A percentile compares a stretch with the other conserved stretches of the same genome.
phyloP scores from a whole-genome alignment of 2,329 filamentous ascomycete genomes.

The Huntiella bhutanensis region DNA sequence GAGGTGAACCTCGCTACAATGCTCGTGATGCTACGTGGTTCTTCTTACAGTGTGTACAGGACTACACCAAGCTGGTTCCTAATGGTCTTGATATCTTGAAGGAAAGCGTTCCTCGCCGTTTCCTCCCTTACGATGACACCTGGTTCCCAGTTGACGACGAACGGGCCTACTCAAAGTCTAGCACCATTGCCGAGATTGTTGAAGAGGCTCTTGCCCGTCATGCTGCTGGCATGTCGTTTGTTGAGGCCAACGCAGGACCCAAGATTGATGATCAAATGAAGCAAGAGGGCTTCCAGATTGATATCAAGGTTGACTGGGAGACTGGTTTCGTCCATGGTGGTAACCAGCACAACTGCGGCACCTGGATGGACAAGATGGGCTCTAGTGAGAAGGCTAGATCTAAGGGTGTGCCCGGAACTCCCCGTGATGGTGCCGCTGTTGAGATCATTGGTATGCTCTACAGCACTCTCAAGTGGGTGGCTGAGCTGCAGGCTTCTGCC shows the following conservation, averaged over 20 bases:
- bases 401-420: constrained; percentile 90
- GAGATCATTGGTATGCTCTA: constrained; percentile 91
- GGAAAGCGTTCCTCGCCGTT: constrained; percentile 62
- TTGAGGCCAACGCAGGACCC: constrained; percentile 83
- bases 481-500: constrained; percentile 44
- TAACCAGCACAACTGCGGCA: constrained; percentile 87
- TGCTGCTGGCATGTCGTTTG: constrained; percentile 75
- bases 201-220: constrained; percentile 89
- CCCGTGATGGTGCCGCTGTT: constrained; percentile 81
- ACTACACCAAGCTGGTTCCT: constrained; percentile 69
- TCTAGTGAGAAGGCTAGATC: constrained; percentile 78
- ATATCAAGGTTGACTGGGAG: constrained; percentile 78
- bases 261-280: constrained; percentile 85
- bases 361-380: constrained; percentile 99
- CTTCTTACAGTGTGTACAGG: constrained; percentile 88
- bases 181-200: constrained; percentile 71
- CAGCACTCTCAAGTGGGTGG: constrained; percentile 70
- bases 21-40: constrained; percentile 96
- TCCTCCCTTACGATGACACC: constrained; percentile 86
- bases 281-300: constrained; percentile 76
- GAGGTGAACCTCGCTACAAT: constrained; percentile 79
- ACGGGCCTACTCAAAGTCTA: constrained; percentile 68
- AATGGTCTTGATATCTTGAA: constrained; percentile 56
- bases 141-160: constrained; percentile 73
- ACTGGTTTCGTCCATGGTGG: constrained; percentile 87